Percentiles rank a stretch among this genome's conserved stretches.
These are phyloP conservation scores for Vitis cinerea DNA, from an alignment of 164 flowering plant species.

Conservation along the genomic window DNA sequence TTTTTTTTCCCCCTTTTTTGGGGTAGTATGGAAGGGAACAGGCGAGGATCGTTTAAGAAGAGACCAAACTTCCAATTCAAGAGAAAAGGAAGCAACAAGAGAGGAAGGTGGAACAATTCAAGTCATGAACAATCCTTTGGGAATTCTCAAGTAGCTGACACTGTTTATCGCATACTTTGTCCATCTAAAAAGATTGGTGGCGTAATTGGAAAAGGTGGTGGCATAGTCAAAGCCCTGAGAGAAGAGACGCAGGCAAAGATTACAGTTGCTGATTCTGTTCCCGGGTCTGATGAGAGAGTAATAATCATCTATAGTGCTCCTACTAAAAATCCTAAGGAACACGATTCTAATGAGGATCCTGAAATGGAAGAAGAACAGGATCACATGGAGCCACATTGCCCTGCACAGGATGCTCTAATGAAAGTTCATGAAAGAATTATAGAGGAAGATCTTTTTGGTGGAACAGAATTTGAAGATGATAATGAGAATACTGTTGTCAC, in stretches of 20 bases:
- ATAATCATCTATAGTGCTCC: constrained; percentile 56
- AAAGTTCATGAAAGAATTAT: constrained; percentile 64
- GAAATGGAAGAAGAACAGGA: constrained; percentile 33
- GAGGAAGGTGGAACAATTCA: constrained; percentile 29
- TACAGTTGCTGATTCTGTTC: constrained; percentile 63
- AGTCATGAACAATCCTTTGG: constrained; percentile 30
- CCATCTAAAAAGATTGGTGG: constrained; percentile 62
- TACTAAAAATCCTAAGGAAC: constrained; percentile 18
- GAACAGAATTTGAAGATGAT: constrained; percentile 36
- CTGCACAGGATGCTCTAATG: constrained; percentile 74
- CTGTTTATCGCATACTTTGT: constrained; percentile 66
- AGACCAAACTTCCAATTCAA: constrained; percentile 38
- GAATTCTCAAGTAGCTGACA: constrained; percentile 36
- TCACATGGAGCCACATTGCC: constrained; percentile 46
- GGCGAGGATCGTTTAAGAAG: constrained; percentile 29
- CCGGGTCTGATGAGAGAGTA: constrained; percentile 74
- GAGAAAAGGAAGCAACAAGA: constrained; percentile 37
- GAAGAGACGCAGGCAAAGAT: constrained; percentile 72
- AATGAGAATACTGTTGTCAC: constrained; percentile 36
- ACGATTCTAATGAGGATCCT: constrained; percentile 23
- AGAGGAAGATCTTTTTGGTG: constrained; percentile 55
- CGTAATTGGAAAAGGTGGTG: constrained; percentile 78
- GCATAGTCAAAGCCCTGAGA: constrained; percentile 57
- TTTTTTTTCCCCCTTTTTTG: background rate
- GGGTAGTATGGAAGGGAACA: constrained; percentile 50